Percentiles rank a stretch among this genome's conserved stretches.
These are phyloP conservation scores for Colletotrichum sp. DNA, from an alignment of 2,329 filamentous ascomycete species.

Conservation along the genomic window DNA sequence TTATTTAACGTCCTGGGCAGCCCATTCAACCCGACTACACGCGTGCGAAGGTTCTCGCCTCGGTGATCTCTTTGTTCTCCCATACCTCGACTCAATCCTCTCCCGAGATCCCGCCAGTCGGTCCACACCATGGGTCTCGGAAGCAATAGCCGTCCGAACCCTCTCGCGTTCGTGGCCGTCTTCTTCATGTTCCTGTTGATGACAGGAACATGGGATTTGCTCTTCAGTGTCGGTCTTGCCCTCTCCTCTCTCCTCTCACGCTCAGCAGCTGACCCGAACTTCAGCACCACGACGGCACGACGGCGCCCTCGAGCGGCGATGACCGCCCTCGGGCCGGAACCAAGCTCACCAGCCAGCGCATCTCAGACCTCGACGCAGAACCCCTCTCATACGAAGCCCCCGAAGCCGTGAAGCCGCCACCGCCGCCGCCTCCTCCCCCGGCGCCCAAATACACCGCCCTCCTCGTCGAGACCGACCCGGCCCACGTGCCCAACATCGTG, in stretches of 20 bases:
- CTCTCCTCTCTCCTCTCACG: not conserved
- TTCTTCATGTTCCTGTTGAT: not conserved
- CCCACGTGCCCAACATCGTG: conserved; percentile 30
- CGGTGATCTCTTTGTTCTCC: not conserved
- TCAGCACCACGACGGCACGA: not conserved
- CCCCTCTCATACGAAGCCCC: not conserved
- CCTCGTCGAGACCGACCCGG: not conserved
- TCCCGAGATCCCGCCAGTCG: not conserved
- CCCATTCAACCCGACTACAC: not conserved
- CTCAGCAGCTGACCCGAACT: not conserved
- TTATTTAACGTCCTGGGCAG: not conserved
- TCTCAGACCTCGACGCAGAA: not conserved
- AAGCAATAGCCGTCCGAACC: not conserved
- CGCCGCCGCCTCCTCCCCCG: not conserved
- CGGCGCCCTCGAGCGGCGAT: not conserved
- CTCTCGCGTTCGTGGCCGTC: not conserved
- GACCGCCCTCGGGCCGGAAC: not conserved
- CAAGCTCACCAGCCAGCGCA: not conserved
- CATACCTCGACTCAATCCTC: not conserved
- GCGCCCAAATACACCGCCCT: not conserved
- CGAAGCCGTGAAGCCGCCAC: not conserved
- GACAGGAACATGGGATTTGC: not conserved
- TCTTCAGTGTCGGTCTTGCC: not conserved
- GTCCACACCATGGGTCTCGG: not conserved
- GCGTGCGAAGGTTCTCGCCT: not conserved